A percentile compares a stretch with the other conserved stretches of the same genome.
Conservation (phyloP, 176 grass and related monocot species). For the Guadua angustifolia region DNA sequence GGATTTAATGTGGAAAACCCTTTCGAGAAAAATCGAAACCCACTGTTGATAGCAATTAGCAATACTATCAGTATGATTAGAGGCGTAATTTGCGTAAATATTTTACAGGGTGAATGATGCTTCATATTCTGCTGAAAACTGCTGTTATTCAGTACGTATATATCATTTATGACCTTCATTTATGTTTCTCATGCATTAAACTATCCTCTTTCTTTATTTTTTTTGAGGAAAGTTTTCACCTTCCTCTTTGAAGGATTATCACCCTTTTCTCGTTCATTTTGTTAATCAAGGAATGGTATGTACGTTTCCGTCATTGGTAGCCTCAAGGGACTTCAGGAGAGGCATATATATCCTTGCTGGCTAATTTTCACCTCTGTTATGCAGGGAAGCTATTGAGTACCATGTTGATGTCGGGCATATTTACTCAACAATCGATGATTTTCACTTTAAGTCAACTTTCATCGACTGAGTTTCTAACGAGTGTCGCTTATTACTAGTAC, state of each 20-base stretch:
- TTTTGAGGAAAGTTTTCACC: not conserved
- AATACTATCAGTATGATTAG: too few species aligned
- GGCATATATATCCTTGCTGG: slow-evolving; percentile 28
- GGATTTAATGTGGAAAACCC: too few species aligned
- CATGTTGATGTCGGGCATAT: slow-evolving; percentile 61
- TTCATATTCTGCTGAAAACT: slow-evolving; percentile 81
- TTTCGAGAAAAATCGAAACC: too few species aligned
- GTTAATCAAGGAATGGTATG: slow-evolving; percentile 80
- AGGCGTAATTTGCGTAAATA: too few species aligned
- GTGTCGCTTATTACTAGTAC: not conserved
- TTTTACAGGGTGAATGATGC: slow-evolving; percentile 78
- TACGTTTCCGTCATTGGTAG: slow-evolving; percentile 76
- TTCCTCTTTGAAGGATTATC: not conserved
- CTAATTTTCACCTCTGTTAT: slow-evolving; percentile 36
- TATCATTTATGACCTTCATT: not conserved
- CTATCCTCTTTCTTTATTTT: not conserved
- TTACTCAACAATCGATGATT: slow-evolving; percentile 88
- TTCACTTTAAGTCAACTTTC: slow-evolving; percentile 70
- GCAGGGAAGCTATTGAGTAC: slow-evolving; percentile 69
- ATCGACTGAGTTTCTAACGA: slow-evolving; percentile 23
- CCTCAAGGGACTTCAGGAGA: slow-evolving; percentile 85
- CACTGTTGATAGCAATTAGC: too few species aligned
- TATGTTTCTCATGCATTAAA: slow-evolving; percentile 21
- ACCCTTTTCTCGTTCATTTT: slow-evolving; percentile 6
- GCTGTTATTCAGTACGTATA: slow-evolving; percentile 76